Percentiles rank a stretch among this genome's conserved stretches.
These are phyloP conservation scores for Cryptococcus deneoformans DNA, from an alignment of 1,284 basidiomycete genomes.

Conservation along the genomic window DNA sequence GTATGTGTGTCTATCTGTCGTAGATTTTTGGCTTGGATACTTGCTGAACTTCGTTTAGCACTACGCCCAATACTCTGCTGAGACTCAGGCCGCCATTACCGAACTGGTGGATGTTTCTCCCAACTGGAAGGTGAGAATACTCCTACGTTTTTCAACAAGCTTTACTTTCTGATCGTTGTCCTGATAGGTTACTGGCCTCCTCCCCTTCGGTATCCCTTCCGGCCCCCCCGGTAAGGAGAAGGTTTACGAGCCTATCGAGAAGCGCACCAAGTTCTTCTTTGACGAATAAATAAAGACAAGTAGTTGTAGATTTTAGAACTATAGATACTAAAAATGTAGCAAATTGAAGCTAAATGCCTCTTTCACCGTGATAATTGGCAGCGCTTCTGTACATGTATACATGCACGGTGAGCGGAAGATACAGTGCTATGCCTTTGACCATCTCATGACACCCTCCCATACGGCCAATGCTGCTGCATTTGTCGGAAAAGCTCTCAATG, in stretches of 20 bases:
- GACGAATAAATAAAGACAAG: constrained; percentile 7
- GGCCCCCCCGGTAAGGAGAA: constrained; percentile 43
- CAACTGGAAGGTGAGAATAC: constrained; percentile 41
- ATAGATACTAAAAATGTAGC: background rate
- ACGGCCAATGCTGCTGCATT: constrained; percentile 49
- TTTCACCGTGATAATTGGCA: too few species aligned
- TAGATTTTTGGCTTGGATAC: background rate
- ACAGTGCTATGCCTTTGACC: constrained; percentile 4
- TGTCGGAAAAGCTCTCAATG: constrained; percentile 47
- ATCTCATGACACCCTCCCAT: constrained; percentile 49
- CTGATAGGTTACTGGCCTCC: constrained; percentile 35
- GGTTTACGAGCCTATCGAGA: constrained; percentile 45
- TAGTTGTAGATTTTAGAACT: background rate
- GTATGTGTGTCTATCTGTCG: constrained; percentile 14
- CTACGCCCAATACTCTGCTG: constrained; percentile 29
- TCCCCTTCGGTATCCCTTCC: constrained; percentile 51
- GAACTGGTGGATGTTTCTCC: constrained; percentile 44
- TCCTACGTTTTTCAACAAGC: background rate
- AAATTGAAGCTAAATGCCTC: too few species aligned
- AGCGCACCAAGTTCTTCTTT: constrained; percentile 44
- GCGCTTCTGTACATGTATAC: too few species aligned
- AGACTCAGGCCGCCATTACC: constrained; percentile 33
- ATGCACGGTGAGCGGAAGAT: too few species aligned
- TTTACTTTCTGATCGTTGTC: background rate
- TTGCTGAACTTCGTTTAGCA: constrained; percentile 29